Conservation (phyloP, 1,139 yeast species). For the Pichia sp. region DNA sequence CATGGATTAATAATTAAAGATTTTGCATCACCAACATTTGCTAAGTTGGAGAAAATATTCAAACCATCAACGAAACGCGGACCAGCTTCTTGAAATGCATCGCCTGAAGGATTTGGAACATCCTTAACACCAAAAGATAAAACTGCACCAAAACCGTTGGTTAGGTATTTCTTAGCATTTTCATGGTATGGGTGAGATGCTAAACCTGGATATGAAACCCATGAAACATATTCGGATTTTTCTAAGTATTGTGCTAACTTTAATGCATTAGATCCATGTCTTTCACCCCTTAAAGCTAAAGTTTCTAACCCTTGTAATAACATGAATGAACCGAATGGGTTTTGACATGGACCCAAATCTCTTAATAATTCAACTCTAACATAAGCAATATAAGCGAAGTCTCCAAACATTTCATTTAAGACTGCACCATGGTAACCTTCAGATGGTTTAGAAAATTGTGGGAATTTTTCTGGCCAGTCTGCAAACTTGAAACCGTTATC, state of each 20-base stretch:
- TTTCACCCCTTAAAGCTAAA: slow-evolving; percentile 83
- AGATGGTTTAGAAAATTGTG: slow-evolving; percentile 84
- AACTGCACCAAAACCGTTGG: slow-evolving; percentile 77
- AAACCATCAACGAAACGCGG: slow-evolving; percentile 77
- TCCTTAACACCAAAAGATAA: slow-evolving; percentile 84
- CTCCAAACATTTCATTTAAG: slow-evolving; percentile 75
- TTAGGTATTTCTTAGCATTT: slow-evolving; percentile 73
- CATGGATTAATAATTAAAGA: slow-evolving; percentile 93
- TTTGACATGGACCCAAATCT: slow-evolving; percentile 85
- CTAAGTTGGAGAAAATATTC: slow-evolving; percentile 82
- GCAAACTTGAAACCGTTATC: slow-evolving; percentile 67
- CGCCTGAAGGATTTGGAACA: slow-evolving; percentile 36
- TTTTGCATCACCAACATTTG: slow-evolving; percentile 95
- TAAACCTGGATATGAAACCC: slow-evolving; percentile 92
- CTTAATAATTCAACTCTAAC: slow-evolving; percentile 81
- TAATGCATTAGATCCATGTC: slow-evolving; percentile 83
- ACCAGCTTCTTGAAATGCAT: slow-evolving; percentile 64
- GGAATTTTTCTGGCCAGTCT: slow-evolving; percentile 77
- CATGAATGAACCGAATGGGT: slow-evolving; percentile 84
- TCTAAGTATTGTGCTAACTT: slow-evolving; percentile 75
- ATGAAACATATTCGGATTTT: slow-evolving; percentile 60
- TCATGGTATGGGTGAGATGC: slow-evolving; percentile 77
- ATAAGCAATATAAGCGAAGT: slow-evolving; percentile 71
- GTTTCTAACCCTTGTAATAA: slow-evolving; percentile 91
- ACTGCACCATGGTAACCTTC: slow-evolving; percentile 91